These are phyloP conservation scores for Sarocladium brachiariae DNA, from an alignment of 2,329 filamentous ascomycete genomes.

Conservation along the genomic window DNA sequence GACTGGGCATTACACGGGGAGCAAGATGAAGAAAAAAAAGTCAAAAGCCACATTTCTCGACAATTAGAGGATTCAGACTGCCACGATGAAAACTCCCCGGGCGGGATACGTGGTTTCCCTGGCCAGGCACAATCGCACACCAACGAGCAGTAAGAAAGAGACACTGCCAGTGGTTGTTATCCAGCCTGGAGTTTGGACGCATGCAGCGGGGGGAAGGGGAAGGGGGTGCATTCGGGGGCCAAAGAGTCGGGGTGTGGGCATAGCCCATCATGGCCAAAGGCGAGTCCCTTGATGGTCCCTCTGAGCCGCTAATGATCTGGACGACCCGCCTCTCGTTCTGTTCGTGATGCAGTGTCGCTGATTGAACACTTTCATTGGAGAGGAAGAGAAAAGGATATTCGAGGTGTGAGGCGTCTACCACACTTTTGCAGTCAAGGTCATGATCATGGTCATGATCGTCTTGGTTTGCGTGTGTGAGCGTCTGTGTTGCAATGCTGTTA, in stretches of 20 bases:
- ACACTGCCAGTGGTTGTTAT: too few relatives aligned
- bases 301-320: slow-evolving; percentile 2
- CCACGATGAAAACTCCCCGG: too few relatives aligned
- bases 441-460: too few relatives aligned
- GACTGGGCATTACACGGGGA: too few relatives aligned
- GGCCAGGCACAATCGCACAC: too few relatives aligned
- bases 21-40: too few relatives aligned
- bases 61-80: too few relatives aligned
- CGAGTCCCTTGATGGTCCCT: slow-evolving; percentile 9
- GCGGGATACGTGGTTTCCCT: too few relatives aligned
- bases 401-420: not conserved
- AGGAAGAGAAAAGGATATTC: not conserved
- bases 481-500: not conserved
- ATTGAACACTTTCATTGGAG: not conserved
- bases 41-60: too few relatives aligned
- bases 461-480: too few relatives aligned
- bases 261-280: not conserved
- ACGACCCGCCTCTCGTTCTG: slow-evolving; percentile 6
- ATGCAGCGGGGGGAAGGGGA: not conserved
- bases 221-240: not conserved
- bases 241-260: not conserved
- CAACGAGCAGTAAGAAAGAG: too few relatives aligned
- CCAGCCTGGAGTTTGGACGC: too few relatives aligned
- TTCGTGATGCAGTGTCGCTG: not conserved
- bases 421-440: slow-evolving; percentile 1